A percentile compares a stretch with the other conserved stretches of the same genome.
Conservation (phyloP, 2,329 filamentous ascomycete species). For the Fusarium robinianum region DNA sequence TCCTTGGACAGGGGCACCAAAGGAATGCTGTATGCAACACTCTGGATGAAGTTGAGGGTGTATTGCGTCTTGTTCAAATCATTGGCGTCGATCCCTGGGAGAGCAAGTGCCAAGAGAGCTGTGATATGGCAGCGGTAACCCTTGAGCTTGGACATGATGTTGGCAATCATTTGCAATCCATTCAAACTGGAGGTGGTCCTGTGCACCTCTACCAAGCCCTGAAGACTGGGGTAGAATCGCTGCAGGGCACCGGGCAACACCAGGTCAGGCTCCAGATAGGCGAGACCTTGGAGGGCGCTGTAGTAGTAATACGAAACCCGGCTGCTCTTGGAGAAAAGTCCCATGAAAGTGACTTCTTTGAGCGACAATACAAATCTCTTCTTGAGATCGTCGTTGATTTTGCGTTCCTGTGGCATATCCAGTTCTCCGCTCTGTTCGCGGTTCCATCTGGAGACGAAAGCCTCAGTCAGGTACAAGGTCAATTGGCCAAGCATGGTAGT, state of each 20-base stretch:
- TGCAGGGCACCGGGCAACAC: slow-evolving; percentile 93
- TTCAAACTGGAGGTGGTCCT: slow-evolving; percentile 92
- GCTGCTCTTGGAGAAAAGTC: slow-evolving; percentile 93
- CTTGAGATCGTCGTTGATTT: slow-evolving; percentile 79
- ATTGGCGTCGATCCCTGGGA: slow-evolving; percentile 97
- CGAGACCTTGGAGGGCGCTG: slow-evolving; percentile 84
- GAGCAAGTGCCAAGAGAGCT: slow-evolving; percentile 84
- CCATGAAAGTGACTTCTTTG: slow-evolving; percentile 96
- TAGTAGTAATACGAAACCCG: slow-evolving; percentile 92
- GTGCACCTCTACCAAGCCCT: slow-evolving; percentile 96
- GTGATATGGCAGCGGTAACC: slow-evolving; percentile 98
- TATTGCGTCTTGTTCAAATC: slow-evolving; percentile 96
- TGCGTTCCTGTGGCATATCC: slow-evolving; percentile 78
- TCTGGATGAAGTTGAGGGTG: slow-evolving; percentile 92
- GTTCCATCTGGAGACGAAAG: slow-evolving; percentile 98
- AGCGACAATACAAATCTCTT: slow-evolving; percentile 86
- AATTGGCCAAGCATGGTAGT: slow-evolving; percentile 88
- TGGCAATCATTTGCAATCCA: slow-evolving; percentile 87
- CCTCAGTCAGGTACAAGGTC: slow-evolving; percentile 89
- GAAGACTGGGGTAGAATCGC: slow-evolving; percentile 94
- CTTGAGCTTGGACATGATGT: slow-evolving; percentile 88
- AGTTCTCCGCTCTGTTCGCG: slow-evolving; percentile 91
- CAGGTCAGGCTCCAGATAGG: slow-evolving; percentile 87
- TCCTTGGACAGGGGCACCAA: slow-evolving; percentile 73
- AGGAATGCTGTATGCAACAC: slow-evolving; percentile 94